phyloP scores from a whole-genome alignment of 2,329 filamentous ascomycete genomes.

The Ramichloridium luteum region DNA sequence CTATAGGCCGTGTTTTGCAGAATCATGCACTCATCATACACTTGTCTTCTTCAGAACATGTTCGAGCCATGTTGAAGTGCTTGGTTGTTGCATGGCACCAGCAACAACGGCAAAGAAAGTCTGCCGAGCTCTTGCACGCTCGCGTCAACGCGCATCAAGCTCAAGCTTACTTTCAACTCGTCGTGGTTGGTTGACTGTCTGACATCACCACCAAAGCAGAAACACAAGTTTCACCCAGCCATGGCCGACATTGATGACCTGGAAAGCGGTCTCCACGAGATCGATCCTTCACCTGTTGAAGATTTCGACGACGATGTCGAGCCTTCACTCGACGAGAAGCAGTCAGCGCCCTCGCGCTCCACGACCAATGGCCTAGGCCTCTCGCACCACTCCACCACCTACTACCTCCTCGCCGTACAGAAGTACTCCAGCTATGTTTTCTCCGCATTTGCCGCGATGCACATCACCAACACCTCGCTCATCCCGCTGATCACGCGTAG shows the following conservation, averaged over 20 bases:
- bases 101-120: too few species aligned
- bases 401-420: conserved; percentile 67
- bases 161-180: too few species aligned
- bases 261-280: conserved; percentile 45
- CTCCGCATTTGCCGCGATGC: conserved; percentile 60
- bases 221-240: too few species aligned
- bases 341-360: conserved; percentile 16
- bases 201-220: too few species aligned
- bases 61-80: too few species aligned
- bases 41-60: too few species aligned
- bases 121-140: too few species aligned
- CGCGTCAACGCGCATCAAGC: too few species aligned
- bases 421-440: conserved; percentile 83
- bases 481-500: conserved; percentile 65
- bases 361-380: conserved; percentile 38
- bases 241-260: conserved; percentile 22
- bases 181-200: too few species aligned
- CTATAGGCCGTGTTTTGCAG: too few species aligned
- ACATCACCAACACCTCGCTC: conserved; percentile 69
- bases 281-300: conserved; percentile 73
- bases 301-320: conserved; percentile 28
- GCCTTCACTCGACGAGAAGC: conserved; percentile 7
- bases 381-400: conserved; percentile 59
- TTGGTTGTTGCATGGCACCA: too few species aligned
- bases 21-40: too few species aligned